phyloP scores from a whole-genome alignment of 2,329 filamentous ascomycete genomes.

The Apiospora kogelbergensis region DNA sequence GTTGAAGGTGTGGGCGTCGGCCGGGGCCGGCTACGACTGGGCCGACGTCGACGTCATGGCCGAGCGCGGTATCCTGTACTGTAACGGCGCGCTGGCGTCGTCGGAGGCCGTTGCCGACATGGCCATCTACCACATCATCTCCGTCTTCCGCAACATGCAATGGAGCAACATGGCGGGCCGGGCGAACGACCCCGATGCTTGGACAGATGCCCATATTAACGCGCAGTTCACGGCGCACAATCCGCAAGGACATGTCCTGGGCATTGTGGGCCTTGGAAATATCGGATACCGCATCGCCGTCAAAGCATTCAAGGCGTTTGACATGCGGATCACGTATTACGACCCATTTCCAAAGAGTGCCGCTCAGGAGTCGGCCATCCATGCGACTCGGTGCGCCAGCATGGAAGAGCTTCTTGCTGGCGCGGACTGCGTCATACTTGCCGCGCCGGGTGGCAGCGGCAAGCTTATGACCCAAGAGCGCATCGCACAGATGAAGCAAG shows the following conservation, averaged over 20 bases:
- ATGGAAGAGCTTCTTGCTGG: slow-evolving; percentile 46
- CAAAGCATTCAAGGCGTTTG: slow-evolving; percentile 53
- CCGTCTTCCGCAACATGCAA: slow-evolving; percentile 56
- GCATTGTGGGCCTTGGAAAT: slow-evolving; percentile 60
- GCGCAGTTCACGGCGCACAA: slow-evolving; percentile 55
- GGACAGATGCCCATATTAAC: slow-evolving; percentile 50
- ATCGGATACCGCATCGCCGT: slow-evolving; percentile 53
- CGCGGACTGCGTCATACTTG: slow-evolving; percentile 51
- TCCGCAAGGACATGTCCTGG: slow-evolving; percentile 50
- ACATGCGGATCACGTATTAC: slow-evolving; percentile 57
- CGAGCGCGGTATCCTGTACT: slow-evolving; percentile 52
- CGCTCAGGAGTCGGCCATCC: slow-evolving; percentile 41
- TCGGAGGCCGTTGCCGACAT: slow-evolving; percentile 63
- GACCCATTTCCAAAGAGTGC: slow-evolving; percentile 43
- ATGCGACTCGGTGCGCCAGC: slow-evolving; percentile 39
- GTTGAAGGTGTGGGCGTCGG: slow-evolving; percentile 57
- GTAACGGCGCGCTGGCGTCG: slow-evolving; percentile 60
- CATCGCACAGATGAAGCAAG: slow-evolving; percentile 49
- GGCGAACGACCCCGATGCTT: slow-evolving; percentile 35
- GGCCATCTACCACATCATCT: slow-evolving; percentile 58
- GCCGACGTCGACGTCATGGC: slow-evolving; percentile 47
- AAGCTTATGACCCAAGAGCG: slow-evolving; percentile 40
- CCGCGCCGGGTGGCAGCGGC: slow-evolving; percentile 45
- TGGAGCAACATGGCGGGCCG: slow-evolving; percentile 55
- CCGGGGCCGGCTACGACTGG: slow-evolving; percentile 65